phyloP scores from a whole-genome alignment of 2,329 filamentous ascomycete species.

The Aspergillus proliferans region DNA sequence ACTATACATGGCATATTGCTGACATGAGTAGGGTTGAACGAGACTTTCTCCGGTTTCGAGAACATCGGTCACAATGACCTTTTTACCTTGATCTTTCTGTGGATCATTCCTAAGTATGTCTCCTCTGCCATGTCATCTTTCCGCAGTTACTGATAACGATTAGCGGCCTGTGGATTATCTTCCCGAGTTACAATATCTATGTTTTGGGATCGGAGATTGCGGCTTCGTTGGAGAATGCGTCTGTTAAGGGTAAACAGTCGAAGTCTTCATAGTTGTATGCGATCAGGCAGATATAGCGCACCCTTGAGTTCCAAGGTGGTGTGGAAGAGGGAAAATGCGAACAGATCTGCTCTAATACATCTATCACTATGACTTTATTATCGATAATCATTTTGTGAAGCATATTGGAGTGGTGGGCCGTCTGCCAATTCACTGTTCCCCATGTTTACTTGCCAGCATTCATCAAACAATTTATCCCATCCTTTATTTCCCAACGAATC shows the following conservation, averaged over 20 bases:
- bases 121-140: neutral
- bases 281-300: neutral
- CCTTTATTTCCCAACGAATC: no score
- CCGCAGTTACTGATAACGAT: slow-evolving; percentile 11
- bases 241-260: slow-evolving; percentile 15
- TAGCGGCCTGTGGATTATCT: slow-evolving; percentile 59
- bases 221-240: slow-evolving; percentile 45
- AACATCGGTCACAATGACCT: slow-evolving; percentile 58
- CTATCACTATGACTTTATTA: no score
- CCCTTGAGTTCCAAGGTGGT: no score
- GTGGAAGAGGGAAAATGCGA: neutral
- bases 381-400: no score
- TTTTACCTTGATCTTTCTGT: slow-evolving; percentile 50
- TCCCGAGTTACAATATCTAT: slow-evolving; percentile 58
- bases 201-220: slow-evolving; percentile 57
- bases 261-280: slow-evolving; percentile 20
- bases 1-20: neutral
- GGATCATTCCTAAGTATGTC: slow-evolving; percentile 62
- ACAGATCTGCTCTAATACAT: neutral
- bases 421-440: no score
- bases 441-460: no score
- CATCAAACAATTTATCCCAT: no score
- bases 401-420: no score
- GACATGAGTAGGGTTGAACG: slow-evolving; percentile 47
- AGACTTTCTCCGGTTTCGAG: slow-evolving; percentile 54